These are phyloP conservation scores for Chytridiales sp. DNA, from an alignment of 371 early-diverging fungal species.

Conservation along the genomic window DNA sequence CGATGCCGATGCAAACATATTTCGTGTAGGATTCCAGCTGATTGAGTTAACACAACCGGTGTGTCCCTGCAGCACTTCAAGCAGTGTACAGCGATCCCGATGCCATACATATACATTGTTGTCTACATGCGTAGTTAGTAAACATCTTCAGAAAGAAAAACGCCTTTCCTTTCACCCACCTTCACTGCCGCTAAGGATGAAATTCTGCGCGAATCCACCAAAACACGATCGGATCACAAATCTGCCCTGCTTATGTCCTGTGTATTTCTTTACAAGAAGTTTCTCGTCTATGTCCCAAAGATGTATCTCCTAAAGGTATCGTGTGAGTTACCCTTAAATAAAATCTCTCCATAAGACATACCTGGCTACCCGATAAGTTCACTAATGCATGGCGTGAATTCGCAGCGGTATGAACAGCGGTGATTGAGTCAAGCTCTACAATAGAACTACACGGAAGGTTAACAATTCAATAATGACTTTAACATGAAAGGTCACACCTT, in stretches of 20 bases:
- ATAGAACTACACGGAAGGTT: conserved; percentile 45
- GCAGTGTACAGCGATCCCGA: conserved; percentile 68
- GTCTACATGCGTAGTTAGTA: conserved; percentile 47
- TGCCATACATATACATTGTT: conserved; percentile 87
- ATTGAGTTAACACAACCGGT: conserved; percentile 80
- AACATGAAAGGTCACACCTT: conserved; percentile 34
- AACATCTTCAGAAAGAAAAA: neutral
- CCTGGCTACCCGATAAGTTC: conserved; percentile 57
- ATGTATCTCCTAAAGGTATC: conserved; percentile 66
- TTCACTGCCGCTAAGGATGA: conserved; percentile 90
- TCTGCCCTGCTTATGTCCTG: conserved; percentile 79
- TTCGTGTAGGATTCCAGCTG: conserved; percentile 73
- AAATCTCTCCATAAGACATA: conserved; percentile 35
- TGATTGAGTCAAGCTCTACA: conserved; percentile 70
- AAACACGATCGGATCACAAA: conserved; percentile 92
- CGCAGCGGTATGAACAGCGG: conserved; percentile 69
- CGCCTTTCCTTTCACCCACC: conserved; percentile 41
- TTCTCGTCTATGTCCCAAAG: conserved; percentile 82
- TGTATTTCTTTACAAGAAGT: conserved; percentile 66
- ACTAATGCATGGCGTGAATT: conserved; percentile 75
- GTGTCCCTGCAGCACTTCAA: conserved; percentile 82
- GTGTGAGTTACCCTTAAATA: neutral
- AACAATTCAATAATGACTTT: conserved; percentile 2
- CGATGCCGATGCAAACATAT: conserved; percentile 86
- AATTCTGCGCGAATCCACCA: conserved; percentile 76